A percentile compares a stretch with the other conserved stretches of the same genome.
These are phyloP conservation scores for Mycena capillaripes DNA, from an alignment of 768 basidiomycete genomes.

Conservation along the genomic window DNA sequence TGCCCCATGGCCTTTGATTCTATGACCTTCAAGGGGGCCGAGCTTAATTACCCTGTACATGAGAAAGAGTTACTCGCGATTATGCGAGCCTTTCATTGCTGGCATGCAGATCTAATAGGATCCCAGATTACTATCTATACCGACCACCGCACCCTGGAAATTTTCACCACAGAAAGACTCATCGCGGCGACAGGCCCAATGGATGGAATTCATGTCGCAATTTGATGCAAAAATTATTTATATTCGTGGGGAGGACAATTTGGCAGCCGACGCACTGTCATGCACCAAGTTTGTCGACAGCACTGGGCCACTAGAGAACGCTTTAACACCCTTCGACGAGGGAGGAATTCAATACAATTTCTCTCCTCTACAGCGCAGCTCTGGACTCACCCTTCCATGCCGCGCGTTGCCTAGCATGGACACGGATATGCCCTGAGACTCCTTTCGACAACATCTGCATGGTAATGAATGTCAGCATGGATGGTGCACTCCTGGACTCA, in stretches of 20 bases:
- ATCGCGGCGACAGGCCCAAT: neutral
- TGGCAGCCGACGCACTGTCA: neutral
- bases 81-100: neutral
- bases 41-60: neutral
- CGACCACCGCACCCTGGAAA: neutral
- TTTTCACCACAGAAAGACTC: neutral
- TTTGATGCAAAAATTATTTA: neutral
- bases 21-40: neutral
- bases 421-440: neutral
- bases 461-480: neutral
- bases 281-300: neutral
- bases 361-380: neutral
- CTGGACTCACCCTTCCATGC: neutral
- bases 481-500: neutral
- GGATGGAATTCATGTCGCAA: conserved; percentile 3
- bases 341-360: neutral
- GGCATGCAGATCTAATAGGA: neutral
- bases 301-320: neutral
- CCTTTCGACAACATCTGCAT: neutral
- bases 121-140: neutral
- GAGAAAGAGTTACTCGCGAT: neutral
- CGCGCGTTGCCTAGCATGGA: neutral
- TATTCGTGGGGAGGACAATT: neutral
- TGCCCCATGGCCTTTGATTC: neutral
- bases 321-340: neutral